Conservation (phyloP, 1,284 basidiomycete genomes). For the Pseudozyma flocculosa region DNA sequence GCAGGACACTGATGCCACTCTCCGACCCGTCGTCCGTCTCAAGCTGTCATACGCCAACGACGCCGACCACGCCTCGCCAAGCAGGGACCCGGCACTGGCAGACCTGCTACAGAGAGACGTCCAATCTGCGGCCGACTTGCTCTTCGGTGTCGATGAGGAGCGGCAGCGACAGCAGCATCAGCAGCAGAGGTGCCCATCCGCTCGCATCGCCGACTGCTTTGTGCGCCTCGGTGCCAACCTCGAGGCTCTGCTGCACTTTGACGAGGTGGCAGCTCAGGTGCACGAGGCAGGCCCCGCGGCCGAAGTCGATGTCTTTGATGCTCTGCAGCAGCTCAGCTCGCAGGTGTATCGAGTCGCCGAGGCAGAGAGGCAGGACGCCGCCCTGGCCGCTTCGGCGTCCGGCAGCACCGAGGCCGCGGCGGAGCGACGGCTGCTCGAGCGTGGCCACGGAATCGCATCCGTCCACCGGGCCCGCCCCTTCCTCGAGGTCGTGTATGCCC, state of each 20-base stretch:
- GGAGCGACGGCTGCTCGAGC: slow-evolving; percentile 8
- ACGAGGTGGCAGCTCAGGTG: slow-evolving; percentile 8
- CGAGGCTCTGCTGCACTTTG: slow-evolving; percentile 9
- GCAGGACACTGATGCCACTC: too few relatives aligned
- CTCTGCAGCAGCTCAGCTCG: slow-evolving; percentile 21
- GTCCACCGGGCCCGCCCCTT: slow-evolving; percentile 18
- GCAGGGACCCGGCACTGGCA: slow-evolving; percentile 19
- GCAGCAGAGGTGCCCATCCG: slow-evolving; percentile 3
- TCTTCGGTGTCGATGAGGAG: too few relatives aligned
- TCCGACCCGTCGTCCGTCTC: slow-evolving; percentile 3
- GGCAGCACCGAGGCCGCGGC: slow-evolving; percentile 10
- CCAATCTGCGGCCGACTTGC: slow-evolving; percentile 16
- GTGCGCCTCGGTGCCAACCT: slow-evolving; percentile 20
- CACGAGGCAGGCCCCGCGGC: neutral
- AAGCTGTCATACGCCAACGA: slow-evolving; percentile 36
- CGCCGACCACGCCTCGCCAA: slow-evolving; percentile 3
- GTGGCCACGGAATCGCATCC: slow-evolving; percentile 22
- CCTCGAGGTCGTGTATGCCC: slow-evolving; percentile 18
- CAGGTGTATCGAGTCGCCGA: slow-evolving; percentile 7
- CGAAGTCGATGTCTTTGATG: slow-evolving; percentile 17
- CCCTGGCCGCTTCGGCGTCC: neutral
- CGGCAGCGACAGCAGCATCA: too few relatives aligned
- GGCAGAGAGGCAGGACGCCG: slow-evolving; percentile 2
- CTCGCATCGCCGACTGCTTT: slow-evolving; percentile 6
- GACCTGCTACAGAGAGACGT: slow-evolving; percentile 18